A percentile compares a stretch with the other conserved stretches of the same genome.
Conservation (phyloP, 495 filamentous ascomycete species). For the Bacidia rubella region DNA sequence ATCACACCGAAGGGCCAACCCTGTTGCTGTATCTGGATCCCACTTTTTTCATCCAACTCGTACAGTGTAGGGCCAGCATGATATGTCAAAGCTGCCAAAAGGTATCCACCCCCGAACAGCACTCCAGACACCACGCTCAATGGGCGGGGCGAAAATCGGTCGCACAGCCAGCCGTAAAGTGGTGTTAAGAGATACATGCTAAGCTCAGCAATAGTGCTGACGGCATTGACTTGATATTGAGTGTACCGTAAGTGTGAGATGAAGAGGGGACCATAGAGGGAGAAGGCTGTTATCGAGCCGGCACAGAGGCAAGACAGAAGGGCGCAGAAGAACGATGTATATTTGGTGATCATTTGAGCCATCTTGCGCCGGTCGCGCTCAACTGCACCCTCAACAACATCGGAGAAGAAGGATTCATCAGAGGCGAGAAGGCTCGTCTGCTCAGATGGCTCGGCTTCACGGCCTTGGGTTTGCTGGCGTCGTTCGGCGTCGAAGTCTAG, state of each 20-base stretch:
- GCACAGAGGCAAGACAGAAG: conserved; percentile 58
- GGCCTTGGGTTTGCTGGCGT: conserved; percentile 27
- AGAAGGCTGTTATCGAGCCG: conserved; percentile 76
- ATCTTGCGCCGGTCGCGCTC: conserved; percentile 42
- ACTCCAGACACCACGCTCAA: conserved; percentile 56
- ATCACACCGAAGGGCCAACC: conserved; percentile 69
- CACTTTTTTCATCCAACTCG: conserved; percentile 22
- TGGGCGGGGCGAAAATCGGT: conserved; percentile 66
- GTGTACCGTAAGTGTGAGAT: conserved; percentile 71
- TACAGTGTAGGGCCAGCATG: conserved; percentile 42
- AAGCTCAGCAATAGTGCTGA: conserved; percentile 70
- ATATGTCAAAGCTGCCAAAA: conserved; percentile 70
- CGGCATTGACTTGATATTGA: conserved; percentile 80
- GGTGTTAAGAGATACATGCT: conserved; percentile 83
- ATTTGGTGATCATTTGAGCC: conserved; percentile 36
- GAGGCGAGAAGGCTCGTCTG: conserved; percentile 23
- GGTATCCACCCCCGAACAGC: conserved; percentile 69
- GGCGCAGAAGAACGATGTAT: conserved; percentile 46
- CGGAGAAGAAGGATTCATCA: conserved; percentile 44
- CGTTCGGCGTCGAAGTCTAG: conserved; percentile 46
- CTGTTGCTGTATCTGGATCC: neutral
- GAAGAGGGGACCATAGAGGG: conserved; percentile 80
- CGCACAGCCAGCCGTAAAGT: conserved; percentile 79
- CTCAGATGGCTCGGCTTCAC: conserved; percentile 18
- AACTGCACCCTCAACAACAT: conserved; percentile 48